These are phyloP conservation scores for Amphicarpaea edgeworthii DNA, from an alignment of 306 rosid genomes.

Conservation along the genomic window DNA sequence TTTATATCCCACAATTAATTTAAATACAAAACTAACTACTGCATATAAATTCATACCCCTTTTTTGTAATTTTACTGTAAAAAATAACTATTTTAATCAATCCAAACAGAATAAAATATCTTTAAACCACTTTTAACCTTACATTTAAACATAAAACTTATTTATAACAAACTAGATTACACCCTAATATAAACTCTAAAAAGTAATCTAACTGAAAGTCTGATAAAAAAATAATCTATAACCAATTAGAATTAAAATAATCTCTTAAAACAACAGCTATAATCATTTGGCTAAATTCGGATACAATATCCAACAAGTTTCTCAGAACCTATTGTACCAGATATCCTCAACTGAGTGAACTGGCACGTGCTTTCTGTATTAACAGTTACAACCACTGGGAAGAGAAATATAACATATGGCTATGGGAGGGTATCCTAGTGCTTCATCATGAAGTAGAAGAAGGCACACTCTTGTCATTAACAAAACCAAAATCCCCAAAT, in stretches of 20 bases:
- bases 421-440: conserved; percentile 37
- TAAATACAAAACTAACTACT: too few species aligned
- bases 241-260: background rate
- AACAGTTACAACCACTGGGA: conserved; percentile 49
- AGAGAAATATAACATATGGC: conserved; percentile 13
- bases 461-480: conserved; percentile 50
- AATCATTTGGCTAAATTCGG: conserved; percentile 11
- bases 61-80: background rate
- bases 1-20: too few species aligned
- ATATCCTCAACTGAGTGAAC: conserved; percentile 33
- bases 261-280: background rate
- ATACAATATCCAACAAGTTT: conserved; percentile 46
- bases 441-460: conserved; percentile 47
- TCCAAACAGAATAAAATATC: background rate
- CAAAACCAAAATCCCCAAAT: conserved; percentile 81
- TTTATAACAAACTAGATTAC: background rate
- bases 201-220: background rate
- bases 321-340: conserved; percentile 40
- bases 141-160: background rate
- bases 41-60: background rate
- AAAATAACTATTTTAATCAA: background rate
- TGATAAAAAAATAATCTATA: background rate
- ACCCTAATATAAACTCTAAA: background rate
- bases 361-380: conserved; percentile 50
- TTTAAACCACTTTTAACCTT: background rate